Evolutionary conservation across 345 rosid species (phyloP).

Genomic region (Combretum micranthum): DNA sequence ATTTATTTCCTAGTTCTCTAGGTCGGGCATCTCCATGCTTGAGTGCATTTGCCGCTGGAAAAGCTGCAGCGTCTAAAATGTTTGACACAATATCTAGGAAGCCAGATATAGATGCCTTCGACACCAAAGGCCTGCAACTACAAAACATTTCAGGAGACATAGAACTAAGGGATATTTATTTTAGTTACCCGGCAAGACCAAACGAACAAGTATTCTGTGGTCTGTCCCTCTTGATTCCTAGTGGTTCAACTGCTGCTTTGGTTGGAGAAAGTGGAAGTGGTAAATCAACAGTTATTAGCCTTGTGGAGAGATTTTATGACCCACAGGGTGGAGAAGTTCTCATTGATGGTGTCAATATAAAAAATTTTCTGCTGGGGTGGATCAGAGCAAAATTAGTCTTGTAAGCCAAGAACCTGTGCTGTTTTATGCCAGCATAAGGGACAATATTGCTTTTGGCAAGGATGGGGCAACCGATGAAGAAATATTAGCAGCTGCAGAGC

Average conservation of each 20-base stretch:
- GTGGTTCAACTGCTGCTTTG: slow-evolving; percentile 28
- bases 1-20: slow-evolving; percentile 23
- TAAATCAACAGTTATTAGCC: slow-evolving; percentile 29
- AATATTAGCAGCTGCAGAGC: slow-evolving; percentile 28
- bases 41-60: slow-evolving; percentile 33
- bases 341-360: slow-evolving; percentile 25
- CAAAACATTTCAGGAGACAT: slow-evolving; percentile 27
- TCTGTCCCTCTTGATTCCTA: slow-evolving; percentile 24
- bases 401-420: slow-evolving; percentile 36
- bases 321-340: slow-evolving; percentile 26
- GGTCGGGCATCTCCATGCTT: slow-evolving; percentile 36
- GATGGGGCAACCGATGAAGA: slow-evolving; percentile 28
- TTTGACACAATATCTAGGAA: slow-evolving; percentile 27
- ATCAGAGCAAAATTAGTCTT: slow-evolving; percentile 26
- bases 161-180: slow-evolving; percentile 24
- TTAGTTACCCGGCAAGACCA: slow-evolving; percentile 36
- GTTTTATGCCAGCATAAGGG: slow-evolving; percentile 29
- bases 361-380: slow-evolving; percentile 32
- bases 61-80: slow-evolving; percentile 32
- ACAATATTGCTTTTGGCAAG: slow-evolving; percentile 33
- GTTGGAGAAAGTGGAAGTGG: slow-evolving; percentile 45
- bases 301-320: slow-evolving; percentile 34
- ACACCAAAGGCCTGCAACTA: slow-evolving; percentile 16
- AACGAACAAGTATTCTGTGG: slow-evolving; percentile 27
- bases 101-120: slow-evolving; percentile 29